A percentile compares a stretch with the other conserved stretches of the same genome.
phyloP scores from a whole-genome alignment of 2,329 filamentous ascomycete genomes.

The Septoria petroselini region DNA sequence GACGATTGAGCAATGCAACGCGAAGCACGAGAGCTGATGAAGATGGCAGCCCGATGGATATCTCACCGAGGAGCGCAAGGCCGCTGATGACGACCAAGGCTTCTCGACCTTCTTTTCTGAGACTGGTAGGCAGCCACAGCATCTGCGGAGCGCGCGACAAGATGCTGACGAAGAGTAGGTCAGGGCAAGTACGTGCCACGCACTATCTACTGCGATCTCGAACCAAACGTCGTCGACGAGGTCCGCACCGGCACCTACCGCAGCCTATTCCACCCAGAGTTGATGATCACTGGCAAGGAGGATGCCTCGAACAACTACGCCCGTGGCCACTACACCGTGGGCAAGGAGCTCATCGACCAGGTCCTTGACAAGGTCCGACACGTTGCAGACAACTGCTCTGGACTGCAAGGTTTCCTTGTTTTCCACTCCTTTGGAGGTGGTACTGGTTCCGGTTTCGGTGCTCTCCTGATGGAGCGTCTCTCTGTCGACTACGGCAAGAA shows the following conservation, averaged over 20 bases:
- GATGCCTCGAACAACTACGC: slow-evolving; percentile 99
- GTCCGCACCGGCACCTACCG: slow-evolving; percentile 97
- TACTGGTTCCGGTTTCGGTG: slow-evolving; percentile 97
- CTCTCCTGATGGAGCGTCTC: slow-evolving; percentile 96
- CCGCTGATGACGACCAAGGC: slow-evolving; percentile 85
- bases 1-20: slow-evolving; percentile 24
- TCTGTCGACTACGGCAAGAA: slow-evolving; percentile 99
- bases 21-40: slow-evolving; percentile 23
- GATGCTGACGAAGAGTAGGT: slow-evolving; percentile 61
- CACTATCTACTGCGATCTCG: slow-evolving; percentile 99
- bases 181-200: slow-evolving; percentile 98
- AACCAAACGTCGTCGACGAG: slow-evolving; percentile 99
- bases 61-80: slow-evolving; percentile 97
- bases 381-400: slow-evolving; percentile 95
- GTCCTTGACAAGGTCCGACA: slow-evolving; percentile 97
- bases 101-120: slow-evolving; percentile 99
- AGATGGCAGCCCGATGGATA: slow-evolving; percentile 83
- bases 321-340: slow-evolving; percentile 98
- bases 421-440: slow-evolving; percentile 99
- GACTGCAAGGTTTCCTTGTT: slow-evolving; percentile 97
- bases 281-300: slow-evolving; percentile 99
- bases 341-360: slow-evolving; percentile 98
- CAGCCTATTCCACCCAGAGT: slow-evolving; percentile 95
- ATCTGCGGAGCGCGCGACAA: slow-evolving; percentile 40
- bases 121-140: slow-evolving; percentile 65